Percentiles rank a stretch among this genome's conserved stretches.
Conservation (phyloP, 75 land plant species). For the Selaginella moellendorffii region DNA sequence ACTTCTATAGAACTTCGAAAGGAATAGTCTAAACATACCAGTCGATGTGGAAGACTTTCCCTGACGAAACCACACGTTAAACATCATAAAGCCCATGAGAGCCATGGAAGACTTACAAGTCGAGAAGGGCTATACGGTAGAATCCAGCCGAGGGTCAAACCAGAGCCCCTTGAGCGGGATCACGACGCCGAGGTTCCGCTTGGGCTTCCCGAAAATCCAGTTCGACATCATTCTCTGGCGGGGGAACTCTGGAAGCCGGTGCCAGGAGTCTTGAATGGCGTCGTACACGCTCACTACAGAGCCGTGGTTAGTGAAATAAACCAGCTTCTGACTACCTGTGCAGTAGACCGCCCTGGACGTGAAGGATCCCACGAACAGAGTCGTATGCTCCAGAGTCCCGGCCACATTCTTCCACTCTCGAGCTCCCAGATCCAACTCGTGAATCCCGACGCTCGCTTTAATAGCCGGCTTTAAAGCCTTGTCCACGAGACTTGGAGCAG, state of each 20-base stretch:
- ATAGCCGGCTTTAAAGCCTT: neutral
- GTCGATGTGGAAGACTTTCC: too few species aligned
- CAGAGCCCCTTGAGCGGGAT: constrained; percentile 1
- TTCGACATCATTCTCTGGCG: neutral
- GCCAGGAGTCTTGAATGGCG: neutral
- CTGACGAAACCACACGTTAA: too few species aligned
- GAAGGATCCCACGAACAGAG: neutral
- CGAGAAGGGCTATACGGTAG: neutral
- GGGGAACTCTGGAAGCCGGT: neutral
- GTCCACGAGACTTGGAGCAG: neutral
- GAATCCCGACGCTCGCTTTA: neutral
- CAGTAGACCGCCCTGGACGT: neutral
- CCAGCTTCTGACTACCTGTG: neutral
- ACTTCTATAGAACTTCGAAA: too few species aligned
- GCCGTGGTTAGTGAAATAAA: neutral
- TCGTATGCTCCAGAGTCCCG: neutral
- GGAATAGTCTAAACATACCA: too few species aligned
- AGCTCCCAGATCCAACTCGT: neutral
- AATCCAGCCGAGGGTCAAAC: neutral
- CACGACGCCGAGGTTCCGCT: neutral
- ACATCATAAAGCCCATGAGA: too few species aligned
- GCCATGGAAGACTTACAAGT: too few species aligned
- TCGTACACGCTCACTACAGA: neutral
- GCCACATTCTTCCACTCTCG: neutral
- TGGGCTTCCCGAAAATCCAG: neutral